Evolutionary conservation across 345 rosid species (phyloP).

Genomic region (Syzygium grande): DNA sequence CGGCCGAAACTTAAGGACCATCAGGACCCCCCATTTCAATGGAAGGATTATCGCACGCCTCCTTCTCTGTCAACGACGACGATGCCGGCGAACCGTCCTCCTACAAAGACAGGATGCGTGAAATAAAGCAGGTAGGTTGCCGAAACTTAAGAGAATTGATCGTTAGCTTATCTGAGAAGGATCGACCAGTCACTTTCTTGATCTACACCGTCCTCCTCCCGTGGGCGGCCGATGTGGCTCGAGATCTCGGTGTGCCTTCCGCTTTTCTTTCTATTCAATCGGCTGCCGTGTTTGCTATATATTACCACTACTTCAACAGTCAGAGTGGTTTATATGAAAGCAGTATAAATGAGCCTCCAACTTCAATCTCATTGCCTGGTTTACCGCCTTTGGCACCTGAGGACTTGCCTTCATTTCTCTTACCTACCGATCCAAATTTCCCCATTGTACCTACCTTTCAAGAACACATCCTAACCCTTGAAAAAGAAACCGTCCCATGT

Average conservation of each 20-base stretch:
- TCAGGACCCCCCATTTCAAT: constrained; percentile 15
- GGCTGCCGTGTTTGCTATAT: constrained; percentile 42
- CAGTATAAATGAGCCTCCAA: background rate
- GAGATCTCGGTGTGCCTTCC: constrained; percentile 24
- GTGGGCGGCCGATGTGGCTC: constrained; percentile 46
- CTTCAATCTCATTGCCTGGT: constrained; percentile 28
- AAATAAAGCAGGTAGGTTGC: constrained; percentile 5
- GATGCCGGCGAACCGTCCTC: constrained; percentile 22
- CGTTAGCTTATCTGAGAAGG: background rate
- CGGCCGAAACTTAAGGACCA: constrained; percentile 22
- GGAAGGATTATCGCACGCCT: constrained; percentile 24
- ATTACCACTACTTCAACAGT: constrained; percentile 38
- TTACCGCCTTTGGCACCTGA: constrained; percentile 24
- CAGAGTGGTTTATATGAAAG: constrained; percentile 8
- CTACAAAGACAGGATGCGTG: constrained; percentile 4
- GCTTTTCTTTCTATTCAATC: constrained; percentile 54
- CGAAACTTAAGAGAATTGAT: constrained; percentile 25
- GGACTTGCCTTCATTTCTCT: constrained; percentile 51
- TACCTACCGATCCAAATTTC: constrained; percentile 10
- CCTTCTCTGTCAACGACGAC: constrained; percentile 51
- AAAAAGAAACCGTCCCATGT: constrained; percentile 30
- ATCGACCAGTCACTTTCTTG: constrained; percentile 20
- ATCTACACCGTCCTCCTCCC: constrained; percentile 47
- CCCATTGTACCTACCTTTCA: background rate
- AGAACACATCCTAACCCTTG: constrained; percentile 26